Evolutionary conservation across 129 eudicot species (phyloP), one percentile per base, ranked within the genome.

Genomic region (Gnaphalium uliginosum): DNA sequence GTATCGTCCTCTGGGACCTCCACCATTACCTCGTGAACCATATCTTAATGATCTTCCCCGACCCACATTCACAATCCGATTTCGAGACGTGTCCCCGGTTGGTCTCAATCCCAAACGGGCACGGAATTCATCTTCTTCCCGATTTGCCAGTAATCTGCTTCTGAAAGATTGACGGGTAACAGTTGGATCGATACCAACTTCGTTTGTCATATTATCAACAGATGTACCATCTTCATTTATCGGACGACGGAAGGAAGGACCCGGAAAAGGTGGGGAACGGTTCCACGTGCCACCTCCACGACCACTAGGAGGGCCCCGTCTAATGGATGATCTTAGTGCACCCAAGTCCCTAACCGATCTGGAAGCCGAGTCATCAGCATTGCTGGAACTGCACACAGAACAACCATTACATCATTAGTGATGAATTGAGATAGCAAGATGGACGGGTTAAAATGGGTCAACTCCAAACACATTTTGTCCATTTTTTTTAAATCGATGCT

Each of bases 1-100:
- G 68, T 80, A 80, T 19, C 82, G 68, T 65, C 77, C 87, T 70
- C 87, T 41, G 24, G 76, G 76, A 2, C 78, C 87, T 0, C 15
- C 75, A 4, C 56, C 83, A 32, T 68, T 24, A 22, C 1, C 30
- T 13, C 69, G 39, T 53, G 84, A 26, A 24, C 76, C 79, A 61
- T 83, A 75, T 67, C 76, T 75, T 8, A 71, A 4, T 3, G 72
- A 60, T 64, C 82, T 79, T n/a, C 82, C 78, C n/a, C 78, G 35
- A 26, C 81, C 86, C 59, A 54, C 37, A 32, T 61, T 71, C 21
- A 54, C 78, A 29, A 61, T 32, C 23, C 81, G 60, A 35, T 68
- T 66, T 78, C 75, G 79, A 39, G 73, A 18, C 4, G 79, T 73
- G 60, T 75, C 81, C 41, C 81, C 71, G 10, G 76, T 48, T 50